These are phyloP conservation scores for Lycium barbarum DNA, from an alignment of 257 asterid genomes.

Conservation along the genomic window DNA sequence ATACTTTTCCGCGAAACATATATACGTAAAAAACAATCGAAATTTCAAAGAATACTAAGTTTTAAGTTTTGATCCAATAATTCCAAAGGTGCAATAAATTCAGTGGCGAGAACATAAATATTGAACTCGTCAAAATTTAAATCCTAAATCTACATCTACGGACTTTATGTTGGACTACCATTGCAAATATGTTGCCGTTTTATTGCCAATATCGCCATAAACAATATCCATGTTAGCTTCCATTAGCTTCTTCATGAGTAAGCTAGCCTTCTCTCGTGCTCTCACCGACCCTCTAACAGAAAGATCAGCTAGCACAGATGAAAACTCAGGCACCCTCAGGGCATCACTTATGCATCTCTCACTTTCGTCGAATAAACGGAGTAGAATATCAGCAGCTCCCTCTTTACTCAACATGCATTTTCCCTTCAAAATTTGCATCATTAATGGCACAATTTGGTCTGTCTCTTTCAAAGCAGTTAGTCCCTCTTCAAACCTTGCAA, in stretches of 20 bases:
- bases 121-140: neutral
- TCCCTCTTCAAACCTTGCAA: slow-evolving; percentile 81
- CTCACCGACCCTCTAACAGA: slow-evolving; percentile 70
- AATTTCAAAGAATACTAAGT: neutral
- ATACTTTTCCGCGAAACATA: neutral
- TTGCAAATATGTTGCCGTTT: slow-evolving; percentile 19
- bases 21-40: neutral
- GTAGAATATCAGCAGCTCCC: slow-evolving; percentile 69
- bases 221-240: slow-evolving; percentile 40
- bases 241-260: slow-evolving; percentile 72
- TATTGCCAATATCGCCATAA: slow-evolving; percentile 24
- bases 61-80: neutral
- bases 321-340: slow-evolving; percentile 54
- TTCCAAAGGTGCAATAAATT: neutral
- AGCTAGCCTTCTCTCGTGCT: slow-evolving; percentile 65
- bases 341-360: slow-evolving; percentile 64
- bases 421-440: slow-evolving; percentile 58
- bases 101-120: neutral
- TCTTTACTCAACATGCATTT: slow-evolving; percentile 71
- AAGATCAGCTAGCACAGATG: slow-evolving; percentile 69
- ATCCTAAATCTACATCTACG: neutral
- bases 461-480: slow-evolving; percentile 52
- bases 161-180: slow-evolving; percentile 24
- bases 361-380: slow-evolving; percentile 70
- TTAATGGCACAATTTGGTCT: slow-evolving; percentile 44